Evolutionary conservation across 2,329 filamentous ascomycete genomes (phyloP), one percentile per base, ranked within the genome.

Genomic region (Colletotrichum tropicale): DNA sequence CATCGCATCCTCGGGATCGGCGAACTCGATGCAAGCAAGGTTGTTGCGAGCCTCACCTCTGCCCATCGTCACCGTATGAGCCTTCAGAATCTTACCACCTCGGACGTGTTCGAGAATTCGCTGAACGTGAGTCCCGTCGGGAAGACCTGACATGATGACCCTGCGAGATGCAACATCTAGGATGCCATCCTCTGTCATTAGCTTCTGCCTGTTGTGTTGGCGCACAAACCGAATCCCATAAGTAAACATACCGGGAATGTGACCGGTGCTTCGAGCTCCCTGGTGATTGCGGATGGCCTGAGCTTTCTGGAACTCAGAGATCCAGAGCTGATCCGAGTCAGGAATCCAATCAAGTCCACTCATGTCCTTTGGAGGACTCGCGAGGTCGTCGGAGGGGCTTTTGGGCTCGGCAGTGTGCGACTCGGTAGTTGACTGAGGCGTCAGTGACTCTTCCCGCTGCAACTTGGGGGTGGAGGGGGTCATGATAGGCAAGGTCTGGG

Each of bases 91-190:
- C 7, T 32, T 55, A 18, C 75, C 75, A 5, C 75, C 75, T 7
- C 71, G 71, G 24, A 78, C 65, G 26, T 78, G 75, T 16, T 75
- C 65, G 21, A 78, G 36, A 28, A 77, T 58, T 15, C 52, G 52
- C 30, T 71, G 60, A 26, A 78, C 24, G 12, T 77, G 75, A 2
- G 64, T n/a, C 4, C 26, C 43, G 13, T 73, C 52, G 5, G 76
- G 75, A 26, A 78, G 34, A 10, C 70, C 66, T 43, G 71, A 62
- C 43, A 78, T 75, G 21, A 78, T 75, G 55, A 78, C 65, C 4
- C 48, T 61, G 4, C 75, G 71, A 24, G 68, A 78, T 6, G 61
- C 32, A 24, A 69, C 58, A n/a, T 74, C 74, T 76, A 58, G 34
- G 16, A 65, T 30, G 15, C 26, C 64, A 24, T 60, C 13, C 10